Evolutionary conservation across 352 stramenopile species (phyloP), one percentile per base, ranked within the genome.

Genomic region (Pythium oligandrum): DNA sequence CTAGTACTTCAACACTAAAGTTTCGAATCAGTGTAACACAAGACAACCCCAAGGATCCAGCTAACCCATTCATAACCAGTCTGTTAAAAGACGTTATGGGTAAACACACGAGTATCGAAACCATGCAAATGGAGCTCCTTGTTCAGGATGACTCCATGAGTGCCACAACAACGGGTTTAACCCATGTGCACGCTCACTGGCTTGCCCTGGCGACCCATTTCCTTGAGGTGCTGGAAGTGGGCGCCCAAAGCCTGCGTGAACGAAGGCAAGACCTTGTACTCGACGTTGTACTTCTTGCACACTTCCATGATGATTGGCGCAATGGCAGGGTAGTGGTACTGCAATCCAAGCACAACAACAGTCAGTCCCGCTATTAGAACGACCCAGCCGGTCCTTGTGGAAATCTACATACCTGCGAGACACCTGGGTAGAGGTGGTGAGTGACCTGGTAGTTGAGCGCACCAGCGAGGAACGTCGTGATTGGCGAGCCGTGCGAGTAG

Each of bases 381-480:
- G 6, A 37, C 37, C 40, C 7, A 42, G 38, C 38, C 38, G 7
- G 38, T 42, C 38, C 38, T 42, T 42, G 38, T 33, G 12, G 6
- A 35, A 11, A 4, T 52, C 12, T 12, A 38, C 54, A 12, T 64
- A 73, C 71, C 75, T 75, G 96, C 83, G 89, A 97, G 92, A 78
- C 94, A 51, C 79, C 96, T 53, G 80, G 97, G 90, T 91, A 95
- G 44, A 95, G 64, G 70, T 95, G 84, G 69, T 94, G 83, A 57
- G 96, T 96, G 61, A 98, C 91, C 68, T 98, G 96, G 68, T 98
- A 98, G 76, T 98, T 98, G 12, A 98, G 78, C 56, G 86, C 96
- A 55, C 94, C 96, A 37, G 93, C 82, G n/a, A 97, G 68, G 73
- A 98, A 98, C 44, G 97, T 87, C 51, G 86, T 89, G 30, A 97